Percentiles rank a stretch among this genome's conserved stretches.
phyloP scores from a whole-genome alignment of 768 basidiomycete species.

The Mycena latifolia region DNA sequence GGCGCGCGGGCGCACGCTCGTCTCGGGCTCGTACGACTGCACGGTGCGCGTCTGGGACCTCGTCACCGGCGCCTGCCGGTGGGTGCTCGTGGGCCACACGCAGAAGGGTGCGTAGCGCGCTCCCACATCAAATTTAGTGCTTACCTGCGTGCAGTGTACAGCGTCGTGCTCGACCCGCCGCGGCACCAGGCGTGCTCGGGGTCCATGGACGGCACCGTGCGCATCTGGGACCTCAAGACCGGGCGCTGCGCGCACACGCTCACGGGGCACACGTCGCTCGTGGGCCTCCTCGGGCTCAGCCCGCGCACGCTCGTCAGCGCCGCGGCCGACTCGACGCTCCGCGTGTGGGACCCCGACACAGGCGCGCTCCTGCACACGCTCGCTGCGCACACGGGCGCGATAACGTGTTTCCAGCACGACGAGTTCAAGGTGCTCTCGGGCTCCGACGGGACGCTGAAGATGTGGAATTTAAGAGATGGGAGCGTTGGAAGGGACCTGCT shows the following conservation, averaged over 20 bases:
- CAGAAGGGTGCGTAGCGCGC: constrained; percentile 79
- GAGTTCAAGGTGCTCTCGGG: constrained; percentile 97
- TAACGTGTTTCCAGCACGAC: constrained; percentile 99
- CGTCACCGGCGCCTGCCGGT: constrained; percentile 83
- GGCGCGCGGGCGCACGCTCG: constrained; percentile 88
- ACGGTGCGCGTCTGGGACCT: constrained; percentile 97
- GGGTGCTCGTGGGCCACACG: constrained; percentile 87
- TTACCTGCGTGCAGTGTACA: constrained; percentile 76
- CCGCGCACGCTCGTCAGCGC: constrained; percentile 94
- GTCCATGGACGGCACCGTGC: constrained; percentile 98
- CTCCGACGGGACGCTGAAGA: constrained; percentile 95
- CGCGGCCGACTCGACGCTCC: constrained; percentile 94
- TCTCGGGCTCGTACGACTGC: constrained; percentile 97
- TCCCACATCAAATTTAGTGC: constrained; percentile 6
- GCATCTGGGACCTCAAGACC: constrained; percentile 90
- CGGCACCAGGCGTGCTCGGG: constrained; percentile 96
- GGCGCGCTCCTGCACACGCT: constrained; percentile 86
- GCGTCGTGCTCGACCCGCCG: constrained; percentile 88
- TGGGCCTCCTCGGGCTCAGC: constrained; percentile 92
- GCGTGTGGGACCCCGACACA: constrained; percentile 93
- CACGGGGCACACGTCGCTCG: constrained; percentile 93
- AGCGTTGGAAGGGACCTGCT: constrained; percentile 88
- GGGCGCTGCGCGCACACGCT: constrained; percentile 86
- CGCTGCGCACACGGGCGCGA: constrained; percentile 95
- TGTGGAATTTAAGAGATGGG: constrained; percentile 96